These are phyloP conservation scores for Blechomonas ayalai DNA, from an alignment of 208 protist genomes.

Conservation along the genomic window DNA sequence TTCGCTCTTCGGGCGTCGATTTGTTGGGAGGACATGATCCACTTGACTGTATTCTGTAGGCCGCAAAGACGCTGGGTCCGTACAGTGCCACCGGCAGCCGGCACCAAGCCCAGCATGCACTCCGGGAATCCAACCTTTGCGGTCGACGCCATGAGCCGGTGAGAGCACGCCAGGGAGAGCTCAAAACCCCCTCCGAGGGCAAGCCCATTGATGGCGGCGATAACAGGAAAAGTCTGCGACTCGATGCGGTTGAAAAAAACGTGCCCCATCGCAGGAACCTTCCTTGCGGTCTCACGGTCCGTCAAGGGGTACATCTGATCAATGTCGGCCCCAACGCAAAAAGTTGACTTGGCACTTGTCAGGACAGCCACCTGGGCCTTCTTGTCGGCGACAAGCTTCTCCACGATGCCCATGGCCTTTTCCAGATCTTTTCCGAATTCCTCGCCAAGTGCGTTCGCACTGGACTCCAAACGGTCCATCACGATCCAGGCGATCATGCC, in stretches of 20 bases:
- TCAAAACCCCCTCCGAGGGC: conserved; percentile 94
- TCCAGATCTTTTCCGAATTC: conserved; percentile 45
- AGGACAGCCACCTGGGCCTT: conserved; percentile 57
- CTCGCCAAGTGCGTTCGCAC: conserved; percentile 68
- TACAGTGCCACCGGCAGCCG: conserved; percentile 92
- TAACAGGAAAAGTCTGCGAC: conserved; percentile 48
- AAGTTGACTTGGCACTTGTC: conserved; percentile 65
- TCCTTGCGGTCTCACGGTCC: conserved; percentile 27
- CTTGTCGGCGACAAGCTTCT: conserved; percentile 44
- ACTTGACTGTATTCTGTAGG: conserved; percentile 74
- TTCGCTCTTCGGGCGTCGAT: conserved; percentile 72
- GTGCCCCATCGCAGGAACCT: conserved; percentile 33
- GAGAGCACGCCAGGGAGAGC: conserved; percentile 90
- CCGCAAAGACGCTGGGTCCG: conserved; percentile 91
- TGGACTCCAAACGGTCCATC: conserved; percentile 67
- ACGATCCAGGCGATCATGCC: conserved; percentile 72
- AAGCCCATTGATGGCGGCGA: conserved; percentile 92
- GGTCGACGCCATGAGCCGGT: conserved; percentile 61
- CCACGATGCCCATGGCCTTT: conserved; percentile 50
- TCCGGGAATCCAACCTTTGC: conserved; percentile 77
- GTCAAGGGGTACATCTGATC: conserved; percentile 72
- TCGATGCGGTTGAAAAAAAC: conserved; percentile 70
- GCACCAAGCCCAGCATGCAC: conserved; percentile 92
- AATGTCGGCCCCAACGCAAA: conserved; percentile 79
- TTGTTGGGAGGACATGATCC: conserved; percentile 81